Conservation (phyloP, 108 stramenopile species). For the Tribonema minus region DNA sequence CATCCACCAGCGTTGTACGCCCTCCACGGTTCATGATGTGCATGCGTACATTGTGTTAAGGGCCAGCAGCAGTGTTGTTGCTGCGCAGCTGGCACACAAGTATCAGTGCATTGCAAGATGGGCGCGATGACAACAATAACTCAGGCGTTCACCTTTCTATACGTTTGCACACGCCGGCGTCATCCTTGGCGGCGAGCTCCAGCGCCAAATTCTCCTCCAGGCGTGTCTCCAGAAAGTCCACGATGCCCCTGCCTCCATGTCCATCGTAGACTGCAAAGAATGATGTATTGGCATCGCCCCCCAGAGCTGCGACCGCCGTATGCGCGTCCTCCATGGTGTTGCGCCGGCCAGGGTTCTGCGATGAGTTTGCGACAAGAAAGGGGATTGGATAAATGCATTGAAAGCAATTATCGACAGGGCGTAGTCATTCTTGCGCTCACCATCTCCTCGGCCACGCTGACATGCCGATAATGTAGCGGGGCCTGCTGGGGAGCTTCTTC, state of each 20-base stretch:
- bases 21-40: background rate
- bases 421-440: background rate
- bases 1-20: background rate
- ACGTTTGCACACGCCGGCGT: slow-evolving; percentile 6
- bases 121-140: background rate
- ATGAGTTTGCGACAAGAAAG: background rate
- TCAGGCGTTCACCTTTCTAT: slow-evolving; percentile 8
- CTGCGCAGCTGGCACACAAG: background rate
- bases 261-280: slow-evolving; percentile 88
- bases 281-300: slow-evolving; percentile 46
- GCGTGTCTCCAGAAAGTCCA: slow-evolving; percentile 79
- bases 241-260: slow-evolving; percentile 77
- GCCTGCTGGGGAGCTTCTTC: too few species aligned
- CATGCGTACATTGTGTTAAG: background rate
- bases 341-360: slow-evolving; percentile 73
- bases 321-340: slow-evolving; percentile 93
- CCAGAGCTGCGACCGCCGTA: slow-evolving; percentile 51
- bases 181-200: slow-evolving; percentile 63
- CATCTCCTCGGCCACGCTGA: slow-evolving; percentile 27
- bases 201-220: slow-evolving; percentile 69
- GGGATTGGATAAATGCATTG: background rate
- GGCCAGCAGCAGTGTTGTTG: too few species aligned
- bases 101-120: background rate
- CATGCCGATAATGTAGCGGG: too few species aligned
- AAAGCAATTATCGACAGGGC: background rate